Evolutionary conservation across 139 green algal genomes (phyloP), one percentile per base, ranked within the genome.

Genomic region (Auxenochlorella protothecoides): DNA sequence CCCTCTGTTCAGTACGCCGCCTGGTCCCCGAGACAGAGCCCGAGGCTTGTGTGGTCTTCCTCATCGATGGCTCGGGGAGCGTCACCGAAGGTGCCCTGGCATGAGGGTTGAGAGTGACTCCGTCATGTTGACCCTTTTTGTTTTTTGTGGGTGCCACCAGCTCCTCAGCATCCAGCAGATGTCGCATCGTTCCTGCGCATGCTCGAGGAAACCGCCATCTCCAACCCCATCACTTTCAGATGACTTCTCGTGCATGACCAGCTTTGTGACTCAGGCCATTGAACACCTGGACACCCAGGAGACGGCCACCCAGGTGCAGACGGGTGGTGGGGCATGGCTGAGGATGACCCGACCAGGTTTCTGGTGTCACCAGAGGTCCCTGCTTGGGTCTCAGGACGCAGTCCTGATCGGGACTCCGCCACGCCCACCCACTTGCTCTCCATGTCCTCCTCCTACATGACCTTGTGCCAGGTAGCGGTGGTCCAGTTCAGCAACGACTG

Each of bases 401-500:
- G 27, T 44, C 27, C 27, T 44, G 27, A 44, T 44, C 27, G 27
- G 14, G 54, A 12, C 6, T 5, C 8, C 57, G 16, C 11, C 5
- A 53, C n/a, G 70, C 5, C 54, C 12, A 5, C 16, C 27, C 16
- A 13, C 8, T 6, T 4, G 52, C 13, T 44, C 4, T 59, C 13
- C 55, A 9, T 4, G 14, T 7, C n/a, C 56, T 12, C 52, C 52
- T 77, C 51, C 51, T 0, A 55, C 9, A 63, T 6, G 66, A 57
- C 51, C 15, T 1, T 63, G 56, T 59, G 53, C n/a, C 60, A 6
- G 15, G 56, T 81, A 87, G 69, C 65, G 2, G 77, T 91, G 53
- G 54, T 90, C 0, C 87, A 92, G 77, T 92, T 92, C 81, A 83
- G 70, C 70, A 90, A 89, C 66, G 84, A 90, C 59, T 70, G 80